These are phyloP conservation scores for Didymella lethalis DNA, from an alignment of 2,329 filamentous ascomycete species.

Conservation along the genomic window DNA sequence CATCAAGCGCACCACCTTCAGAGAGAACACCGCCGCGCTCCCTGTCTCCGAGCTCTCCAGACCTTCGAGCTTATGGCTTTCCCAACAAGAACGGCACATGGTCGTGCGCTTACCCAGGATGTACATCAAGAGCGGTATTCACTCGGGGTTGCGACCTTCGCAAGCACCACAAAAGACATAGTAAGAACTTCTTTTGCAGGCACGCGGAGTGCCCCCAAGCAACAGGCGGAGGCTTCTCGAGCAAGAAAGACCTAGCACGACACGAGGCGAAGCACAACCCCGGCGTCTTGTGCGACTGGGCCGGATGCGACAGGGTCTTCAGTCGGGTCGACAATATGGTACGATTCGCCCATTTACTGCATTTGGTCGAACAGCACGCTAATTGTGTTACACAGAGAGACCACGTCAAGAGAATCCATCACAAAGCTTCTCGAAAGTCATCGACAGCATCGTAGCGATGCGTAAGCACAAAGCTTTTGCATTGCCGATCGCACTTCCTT, in stretches of 20 bases:
- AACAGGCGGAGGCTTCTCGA: conserved; percentile 65
- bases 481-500: not conserved
- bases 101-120: conserved; percentile 67
- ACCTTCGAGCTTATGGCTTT: conserved; percentile 53
- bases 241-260: conserved; percentile 67
- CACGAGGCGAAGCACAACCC: conserved; percentile 71
- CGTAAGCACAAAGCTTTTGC: conserved; percentile 4
- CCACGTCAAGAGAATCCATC: conserved; percentile 53
- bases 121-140: conserved; percentile 66
- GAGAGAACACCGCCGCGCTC: conserved; percentile 49
- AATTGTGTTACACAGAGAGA: conserved; percentile 44
- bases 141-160: conserved; percentile 67
- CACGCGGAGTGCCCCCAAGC: conserved; percentile 66
- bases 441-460: conserved; percentile 25
- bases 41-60: conserved; percentile 50
- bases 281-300: conserved; percentile 66
- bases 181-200: conserved; percentile 68
- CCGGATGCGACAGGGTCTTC: conserved; percentile 65
- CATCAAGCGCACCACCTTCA: conserved; percentile 33
- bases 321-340: conserved; percentile 70
- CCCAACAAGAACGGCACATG: conserved; percentile 60
- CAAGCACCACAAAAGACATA: conserved; percentile 70
- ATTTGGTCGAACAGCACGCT: conserved; percentile 20
- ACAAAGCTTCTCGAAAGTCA: conserved; percentile 45
- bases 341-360: conserved; percentile 27